Base-by-base conservation (phyloP, 2,329 filamentous ascomycete species). In the Zymoseptoria crescenta region DNA sequence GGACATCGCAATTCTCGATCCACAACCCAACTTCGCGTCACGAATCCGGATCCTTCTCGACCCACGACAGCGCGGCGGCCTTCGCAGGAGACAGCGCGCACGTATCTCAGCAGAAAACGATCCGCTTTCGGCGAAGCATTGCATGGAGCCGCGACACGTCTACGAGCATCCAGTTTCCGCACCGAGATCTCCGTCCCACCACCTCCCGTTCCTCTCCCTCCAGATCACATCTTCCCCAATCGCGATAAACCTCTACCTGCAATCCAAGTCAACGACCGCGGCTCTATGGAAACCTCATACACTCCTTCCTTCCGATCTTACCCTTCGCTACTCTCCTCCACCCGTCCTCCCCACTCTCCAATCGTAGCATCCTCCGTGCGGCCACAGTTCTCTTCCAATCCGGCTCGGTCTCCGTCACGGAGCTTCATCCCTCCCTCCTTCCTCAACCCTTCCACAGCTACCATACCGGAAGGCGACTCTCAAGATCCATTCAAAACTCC, bases 41-140 rank as follows among this genome's bases (percentile, higher is more conserved):
- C 67, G 50, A 74, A 74, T 52, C 70, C 70, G 20, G 70, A 73
- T 59, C 59, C 30, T 4, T 68, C 67, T 1, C 24, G 24, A 28
- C 59, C 67, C 35, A 67, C 69, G 6, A 55, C 48, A 3, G 68
- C 68, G 13, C 67, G 65, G 51, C 53, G 60, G 52, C 49, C 48
- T 21, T 60, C 62, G 16, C 58, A 61, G 20, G 60, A 67, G 6
- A 59, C 62, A 4, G 56, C 62, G 13, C 56, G 49, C 7, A 64
- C 62, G 30, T 67, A 66, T 27, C 54, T 70, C 19, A 62, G 59
- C 52, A 63, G 64, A 35, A 65, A 66, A 49, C 61, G 67, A 9
- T 62, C 64, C 13, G 59, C 62, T n/a, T 28, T 66, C 7, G 59
- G 59, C 16, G 58, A 59, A 9, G 58, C 62, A 24, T 54, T 66